Percentiles rank a stretch among this genome's conserved stretches.
Evolutionary conservation across 1,284 basidiomycete genomes (phyloP).

Genomic region (Melampsora abietis-canadensis): DNA sequence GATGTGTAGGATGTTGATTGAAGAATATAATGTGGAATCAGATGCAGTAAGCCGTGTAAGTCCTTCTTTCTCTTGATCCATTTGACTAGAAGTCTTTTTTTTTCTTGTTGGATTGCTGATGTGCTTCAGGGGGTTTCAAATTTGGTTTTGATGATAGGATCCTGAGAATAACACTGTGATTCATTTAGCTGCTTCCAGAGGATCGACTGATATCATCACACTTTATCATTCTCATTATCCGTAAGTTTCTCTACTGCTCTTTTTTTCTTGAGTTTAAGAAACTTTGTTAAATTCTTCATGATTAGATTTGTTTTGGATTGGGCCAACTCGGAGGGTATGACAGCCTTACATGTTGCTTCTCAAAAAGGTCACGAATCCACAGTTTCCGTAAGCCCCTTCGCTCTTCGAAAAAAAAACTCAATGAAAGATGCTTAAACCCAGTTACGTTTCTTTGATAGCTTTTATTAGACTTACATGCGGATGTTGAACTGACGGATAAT

Average conservation of each 20-base stretch:
- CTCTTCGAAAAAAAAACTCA: no score
- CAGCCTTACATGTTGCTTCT: slow-evolving; percentile 31
- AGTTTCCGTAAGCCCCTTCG: background rate
- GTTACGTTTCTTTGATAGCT: slow-evolving; percentile 12
- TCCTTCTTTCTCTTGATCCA: background rate
- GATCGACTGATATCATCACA: slow-evolving; percentile 19
- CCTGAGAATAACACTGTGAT: slow-evolving; percentile 33
- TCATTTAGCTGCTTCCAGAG: slow-evolving; percentile 24
- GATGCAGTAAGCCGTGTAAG: slow-evolving; percentile 19
- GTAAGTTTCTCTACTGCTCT: background rate
- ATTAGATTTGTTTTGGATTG: slow-evolving; percentile 32
- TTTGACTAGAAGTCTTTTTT: no score
- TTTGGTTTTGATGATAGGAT: slow-evolving; percentile 16
- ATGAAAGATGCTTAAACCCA: no score
- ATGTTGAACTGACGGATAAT: slow-evolving; percentile 39
- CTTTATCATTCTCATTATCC: slow-evolving; percentile 39
- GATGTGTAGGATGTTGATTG: slow-evolving; percentile 24
- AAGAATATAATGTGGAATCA: slow-evolving; percentile 21
- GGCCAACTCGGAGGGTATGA: slow-evolving; percentile 36
- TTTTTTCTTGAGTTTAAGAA: background rate
- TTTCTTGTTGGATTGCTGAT: background rate
- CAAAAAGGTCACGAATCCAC: slow-evolving; percentile 29
- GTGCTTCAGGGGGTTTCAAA: no score
- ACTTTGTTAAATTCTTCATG: background rate
- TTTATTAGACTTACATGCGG: slow-evolving; percentile 30